A percentile compares a stretch with the other conserved stretches of the same genome.
These are phyloP conservation scores for Chlorella vulgaris DNA, from an alignment of 139 green algal species.

Conservation along the genomic window DNA sequence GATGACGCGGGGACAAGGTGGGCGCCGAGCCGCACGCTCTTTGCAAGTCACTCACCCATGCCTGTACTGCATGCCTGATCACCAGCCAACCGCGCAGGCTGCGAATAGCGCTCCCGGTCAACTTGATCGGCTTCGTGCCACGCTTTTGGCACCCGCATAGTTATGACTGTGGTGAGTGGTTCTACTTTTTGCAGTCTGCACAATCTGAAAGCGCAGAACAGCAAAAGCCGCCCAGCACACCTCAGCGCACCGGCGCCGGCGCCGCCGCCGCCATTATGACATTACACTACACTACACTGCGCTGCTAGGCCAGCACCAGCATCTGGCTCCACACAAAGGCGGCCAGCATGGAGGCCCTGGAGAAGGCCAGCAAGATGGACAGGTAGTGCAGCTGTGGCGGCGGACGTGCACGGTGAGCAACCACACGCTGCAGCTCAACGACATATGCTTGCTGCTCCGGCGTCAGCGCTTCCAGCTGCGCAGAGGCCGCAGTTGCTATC, in stretches of 20 bases:
- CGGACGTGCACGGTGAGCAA: background rate
- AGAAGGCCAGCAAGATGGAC: slow-evolving; percentile 5
- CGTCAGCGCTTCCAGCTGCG: background rate
- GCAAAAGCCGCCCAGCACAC: background rate
- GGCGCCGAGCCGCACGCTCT: no score
- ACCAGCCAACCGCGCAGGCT: background rate
- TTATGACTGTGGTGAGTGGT: no score
- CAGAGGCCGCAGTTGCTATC: background rate
- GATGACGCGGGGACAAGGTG: background rate
- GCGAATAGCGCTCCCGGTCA: slow-evolving; percentile 13
- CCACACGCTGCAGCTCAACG: background rate
- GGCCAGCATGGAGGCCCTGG: slow-evolving; percentile 4
- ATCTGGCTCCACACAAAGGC: slow-evolving; percentile 1
- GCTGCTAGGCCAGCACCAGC: slow-evolving; percentile 1
- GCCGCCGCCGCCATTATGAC: background rate
- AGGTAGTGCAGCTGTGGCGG: slow-evolving; percentile 7
- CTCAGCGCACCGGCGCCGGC: background rate
- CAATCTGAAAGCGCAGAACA: no score
- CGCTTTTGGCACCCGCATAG: no score
- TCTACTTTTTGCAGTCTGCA: no score
- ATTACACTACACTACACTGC: background rate
- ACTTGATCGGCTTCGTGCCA: slow-evolving; percentile 4
- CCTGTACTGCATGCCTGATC: background rate
- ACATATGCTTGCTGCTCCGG: background rate
- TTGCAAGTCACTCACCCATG: background rate